Evolutionary conservation across 2,329 filamentous ascomycete genomes (phyloP), one percentile per base, ranked within the genome.

Genomic region (Macrophomina tecta): DNA sequence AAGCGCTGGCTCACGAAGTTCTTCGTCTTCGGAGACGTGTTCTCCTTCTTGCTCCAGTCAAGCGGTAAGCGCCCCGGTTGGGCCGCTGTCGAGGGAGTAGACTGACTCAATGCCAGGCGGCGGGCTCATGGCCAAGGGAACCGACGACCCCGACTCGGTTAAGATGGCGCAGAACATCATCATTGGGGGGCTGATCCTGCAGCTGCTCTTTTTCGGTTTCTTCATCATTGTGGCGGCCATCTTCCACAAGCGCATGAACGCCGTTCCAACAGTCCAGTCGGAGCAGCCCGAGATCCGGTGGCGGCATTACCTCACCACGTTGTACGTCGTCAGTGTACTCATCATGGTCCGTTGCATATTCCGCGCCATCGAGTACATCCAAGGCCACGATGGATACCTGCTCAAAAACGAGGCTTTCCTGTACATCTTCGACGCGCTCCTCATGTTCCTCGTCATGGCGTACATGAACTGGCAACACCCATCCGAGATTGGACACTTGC

Each of bases 311-410:
- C 73, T 86, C 68, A 64, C 72, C 8, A 74, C 76, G 0, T 76
- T 87, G 11, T 86, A 86, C 69, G 55, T 70, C 1, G 75, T 78
- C 36, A 82, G 78, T 67, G 68, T 72, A 0, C 72, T 86, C 18
- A 86, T 87, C 70, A 73, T 86, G 67, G 64, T 85, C 5, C 78
- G 85, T 42, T 81, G 75, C 6, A 67, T 85, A 1, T 84, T 85
- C 64, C 78, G 85, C 38, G 76, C 85, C 9, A 72, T 81, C 6
- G 84, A 86, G 74, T 87, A 83, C 67, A 68, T 75, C 0, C 72
- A 80, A 69, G 83, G 84, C 1, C 75, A 79, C 32, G 70, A 76
- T 28, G 84, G 84, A 1, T 80, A 77, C 58, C 69, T 86, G 9
- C 72, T 84, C 45, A 69, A 72, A 14, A 77, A 80, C 46, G 84